A percentile compares a stretch with the other conserved stretches of the same genome.
Evolutionary conservation across 768 basidiomycete species (phyloP).

Genomic region (Suillus bovinus): DNA sequence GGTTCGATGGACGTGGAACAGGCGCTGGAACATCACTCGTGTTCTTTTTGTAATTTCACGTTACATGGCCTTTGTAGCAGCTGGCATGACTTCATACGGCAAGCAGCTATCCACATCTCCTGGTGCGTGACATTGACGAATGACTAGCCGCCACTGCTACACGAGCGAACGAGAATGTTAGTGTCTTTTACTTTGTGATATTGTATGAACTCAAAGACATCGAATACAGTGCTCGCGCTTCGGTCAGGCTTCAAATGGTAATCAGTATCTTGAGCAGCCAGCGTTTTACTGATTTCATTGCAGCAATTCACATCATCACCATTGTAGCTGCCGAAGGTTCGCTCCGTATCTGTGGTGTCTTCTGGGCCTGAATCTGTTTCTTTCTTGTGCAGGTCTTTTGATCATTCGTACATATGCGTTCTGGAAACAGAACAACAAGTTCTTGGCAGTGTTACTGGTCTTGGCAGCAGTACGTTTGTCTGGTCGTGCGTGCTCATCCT

Average conservation of each 20-base stretch:
- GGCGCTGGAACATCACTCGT: slow-evolving; percentile 2
- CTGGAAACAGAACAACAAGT: slow-evolving; percentile 7
- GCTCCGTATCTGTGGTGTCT: background rate
- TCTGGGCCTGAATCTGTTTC: background rate
- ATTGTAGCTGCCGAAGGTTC: slow-evolving; percentile 5
- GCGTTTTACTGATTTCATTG: background rate
- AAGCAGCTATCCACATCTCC: background rate
- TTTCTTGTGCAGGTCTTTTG: background rate
- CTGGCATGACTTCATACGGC: slow-evolving; percentile 13
- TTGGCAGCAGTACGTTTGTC: slow-evolving; percentile 3
- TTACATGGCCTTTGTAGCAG: slow-evolving; percentile 9
- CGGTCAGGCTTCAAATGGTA: background rate
- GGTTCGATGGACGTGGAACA: slow-evolving; percentile 8
- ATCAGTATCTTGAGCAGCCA: background rate
- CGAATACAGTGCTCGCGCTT: background rate
- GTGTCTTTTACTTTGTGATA: background rate
- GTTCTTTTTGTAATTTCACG: slow-evolving; percentile 9
- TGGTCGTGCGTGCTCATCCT: background rate
- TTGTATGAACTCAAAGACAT: background rate
- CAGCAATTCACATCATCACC: slow-evolving; percentile 5
- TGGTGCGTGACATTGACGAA: background rate
- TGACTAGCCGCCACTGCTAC: background rate
- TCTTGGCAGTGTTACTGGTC: background rate
- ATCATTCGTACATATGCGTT: slow-evolving; percentile 4
- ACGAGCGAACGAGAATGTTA: background rate